A percentile compares a stretch with the other conserved stretches of the same genome.
Conservation (phyloP, 768 basidiomycete genomes). For the Trametes meyenii region DNA sequence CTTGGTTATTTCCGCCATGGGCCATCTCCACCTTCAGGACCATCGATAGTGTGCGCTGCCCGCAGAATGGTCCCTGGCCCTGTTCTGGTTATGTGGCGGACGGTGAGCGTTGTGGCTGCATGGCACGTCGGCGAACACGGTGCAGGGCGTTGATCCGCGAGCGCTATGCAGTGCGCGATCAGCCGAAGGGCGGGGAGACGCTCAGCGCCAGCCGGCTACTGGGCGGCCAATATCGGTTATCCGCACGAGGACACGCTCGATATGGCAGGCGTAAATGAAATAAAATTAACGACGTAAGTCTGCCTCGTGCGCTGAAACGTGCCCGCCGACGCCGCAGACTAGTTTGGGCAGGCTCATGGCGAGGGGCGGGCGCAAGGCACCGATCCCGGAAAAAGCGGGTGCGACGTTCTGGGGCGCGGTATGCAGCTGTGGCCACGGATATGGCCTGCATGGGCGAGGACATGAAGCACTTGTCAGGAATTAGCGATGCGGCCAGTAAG, state of each 20-base stretch:
- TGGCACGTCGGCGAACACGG: not conserved
- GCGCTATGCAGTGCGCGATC: constrained; percentile 1
- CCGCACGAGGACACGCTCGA: not conserved
- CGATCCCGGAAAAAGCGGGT: not conserved
- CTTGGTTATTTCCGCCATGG: not conserved
- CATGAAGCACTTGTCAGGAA: not conserved
- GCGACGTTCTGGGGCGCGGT: not conserved
- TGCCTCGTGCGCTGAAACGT: constrained; percentile 9
- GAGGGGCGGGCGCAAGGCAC: constrained; percentile 2
- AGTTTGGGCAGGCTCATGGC: not conserved
- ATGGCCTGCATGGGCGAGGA: not conserved
- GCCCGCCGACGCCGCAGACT: constrained; percentile 5
- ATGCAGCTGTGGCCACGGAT: not conserved
- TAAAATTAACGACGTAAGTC: constrained; percentile 9
- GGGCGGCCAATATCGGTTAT: constrained; percentile 4
- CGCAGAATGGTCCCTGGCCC: not conserved
- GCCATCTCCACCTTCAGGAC: not conserved
- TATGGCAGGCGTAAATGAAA: constrained; percentile 9
- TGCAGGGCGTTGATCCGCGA: constrained; percentile 7
- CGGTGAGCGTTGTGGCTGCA: not conserved
- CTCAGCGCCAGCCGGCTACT: not conserved
- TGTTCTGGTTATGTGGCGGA: not conserved
- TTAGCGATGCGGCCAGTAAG: not conserved
- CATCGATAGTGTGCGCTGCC: not conserved
- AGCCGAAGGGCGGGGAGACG: constrained; percentile 1